Percentiles rank a stretch among this genome's conserved stretches.
Conservation (phyloP, 352 stramenopile genomes). For the Phytophthora kernoviae region DNA sequence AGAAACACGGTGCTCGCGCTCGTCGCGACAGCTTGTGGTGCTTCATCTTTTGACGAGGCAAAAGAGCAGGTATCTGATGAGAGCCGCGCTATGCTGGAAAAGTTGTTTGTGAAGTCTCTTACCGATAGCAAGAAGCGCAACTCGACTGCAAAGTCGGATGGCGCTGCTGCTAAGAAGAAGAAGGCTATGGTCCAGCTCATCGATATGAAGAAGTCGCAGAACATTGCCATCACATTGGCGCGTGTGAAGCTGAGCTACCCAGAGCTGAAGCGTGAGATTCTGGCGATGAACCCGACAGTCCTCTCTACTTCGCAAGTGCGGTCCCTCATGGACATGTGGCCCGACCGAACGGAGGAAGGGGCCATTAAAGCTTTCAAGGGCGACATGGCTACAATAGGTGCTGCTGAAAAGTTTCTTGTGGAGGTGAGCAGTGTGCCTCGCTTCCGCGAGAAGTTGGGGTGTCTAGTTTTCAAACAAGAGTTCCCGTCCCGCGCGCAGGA, state of each 20-base stretch:
- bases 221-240: constrained; percentile 85
- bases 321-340: constrained; percentile 88
- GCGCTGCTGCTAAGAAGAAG: constrained; percentile 51
- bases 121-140: constrained; percentile 57
- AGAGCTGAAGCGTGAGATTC: constrained; percentile 73
- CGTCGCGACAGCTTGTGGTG: constrained; percentile 71
- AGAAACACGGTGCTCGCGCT: constrained; percentile 32
- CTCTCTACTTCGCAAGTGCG: constrained; percentile 79
- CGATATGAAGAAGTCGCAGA: constrained; percentile 90
- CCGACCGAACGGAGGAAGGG: constrained; percentile 74
- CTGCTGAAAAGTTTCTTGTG: constrained; percentile 78
- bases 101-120: constrained; percentile 81
- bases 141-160: constrained; percentile 27
- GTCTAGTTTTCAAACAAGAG: constrained; percentile 86
- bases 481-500: constrained; percentile 79
- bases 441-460: constrained; percentile 74
- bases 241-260: constrained; percentile 76
- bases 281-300: constrained; percentile 78
- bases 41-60: constrained; percentile 44
- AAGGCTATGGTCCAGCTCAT: constrained; percentile 79
- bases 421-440: constrained; percentile 72
- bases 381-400: constrained; percentile 61
- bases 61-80: constrained; percentile 63
- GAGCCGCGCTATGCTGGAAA: constrained; percentile 74
- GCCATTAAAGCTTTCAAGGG: constrained; percentile 71